A percentile compares a stretch with the other conserved stretches of the same genome.
These are phyloP conservation scores for Kluyveromyces wickerhamii DNA, from an alignment of 805 yeast species.

Conservation along the genomic window DNA sequence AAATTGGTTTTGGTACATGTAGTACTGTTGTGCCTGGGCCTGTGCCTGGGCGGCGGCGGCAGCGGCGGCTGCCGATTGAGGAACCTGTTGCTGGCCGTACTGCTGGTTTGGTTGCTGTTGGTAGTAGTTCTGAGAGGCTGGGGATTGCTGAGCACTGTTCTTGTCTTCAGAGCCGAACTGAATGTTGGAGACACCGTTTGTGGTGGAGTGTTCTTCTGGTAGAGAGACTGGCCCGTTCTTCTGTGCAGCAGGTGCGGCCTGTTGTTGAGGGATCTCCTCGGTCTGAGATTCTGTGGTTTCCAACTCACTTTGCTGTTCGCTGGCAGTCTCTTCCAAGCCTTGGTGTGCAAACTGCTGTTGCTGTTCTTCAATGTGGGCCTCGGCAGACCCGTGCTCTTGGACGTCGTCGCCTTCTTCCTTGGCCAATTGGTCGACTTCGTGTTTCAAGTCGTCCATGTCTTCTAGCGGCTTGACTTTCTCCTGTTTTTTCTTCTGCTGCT, in stretches of 20 bases:
- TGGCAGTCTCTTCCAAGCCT: constrained; percentile 7
- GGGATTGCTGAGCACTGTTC: constrained; percentile 10
- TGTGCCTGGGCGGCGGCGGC: constrained; percentile 25
- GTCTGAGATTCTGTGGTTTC: constrained; percentile 1
- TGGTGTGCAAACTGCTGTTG: constrained; percentile 14
- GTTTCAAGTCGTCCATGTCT: constrained; percentile 28
- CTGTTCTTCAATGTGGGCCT: constrained; percentile 9
- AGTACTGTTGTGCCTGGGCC: constrained; percentile 23
- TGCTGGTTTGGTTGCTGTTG: constrained; percentile 18
- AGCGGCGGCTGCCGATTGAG: constrained; percentile 18
- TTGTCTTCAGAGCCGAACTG: constrained; percentile 11
- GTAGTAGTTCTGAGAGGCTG: constrained; percentile 11
- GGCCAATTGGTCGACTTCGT: constrained; percentile 27
- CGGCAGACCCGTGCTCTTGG: constrained; percentile 27
- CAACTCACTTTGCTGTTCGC: constrained; percentile 10
- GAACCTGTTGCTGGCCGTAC: constrained; percentile 19
- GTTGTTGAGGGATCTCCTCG: constrained; percentile 23
- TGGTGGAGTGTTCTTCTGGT: constrained; percentile 12
- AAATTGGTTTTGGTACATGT: constrained; percentile 31
- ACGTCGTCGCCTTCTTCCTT: constrained; percentile 28
- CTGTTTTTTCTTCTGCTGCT: constrained; percentile 26
- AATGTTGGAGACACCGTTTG: constrained; percentile 23
- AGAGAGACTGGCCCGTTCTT: constrained; percentile 3
- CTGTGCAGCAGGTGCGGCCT: constrained; percentile 1
- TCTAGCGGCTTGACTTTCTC: constrained; percentile 19